These are phyloP conservation scores for Fusarium sp. DNA, from an alignment of 2,329 filamentous ascomycete genomes.

Conservation along the genomic window DNA sequence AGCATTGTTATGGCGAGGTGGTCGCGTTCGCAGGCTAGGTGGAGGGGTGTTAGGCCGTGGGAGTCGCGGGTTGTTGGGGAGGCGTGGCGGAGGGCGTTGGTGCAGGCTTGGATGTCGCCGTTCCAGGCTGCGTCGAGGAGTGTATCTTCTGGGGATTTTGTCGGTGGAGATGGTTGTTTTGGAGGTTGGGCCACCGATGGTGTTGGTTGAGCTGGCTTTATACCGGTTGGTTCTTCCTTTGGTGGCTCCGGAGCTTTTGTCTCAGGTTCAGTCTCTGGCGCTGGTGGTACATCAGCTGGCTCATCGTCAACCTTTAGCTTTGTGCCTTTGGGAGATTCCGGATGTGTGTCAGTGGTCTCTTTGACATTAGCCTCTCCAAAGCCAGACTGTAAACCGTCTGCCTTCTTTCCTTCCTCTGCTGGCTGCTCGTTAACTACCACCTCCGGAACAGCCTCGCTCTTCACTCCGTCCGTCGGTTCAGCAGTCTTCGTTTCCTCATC, in stretches of 20 bases:
- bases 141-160: constrained; percentile 37
- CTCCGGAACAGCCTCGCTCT: neutral
- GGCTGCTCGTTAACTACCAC: neutral
- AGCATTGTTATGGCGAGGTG: constrained; percentile 50
- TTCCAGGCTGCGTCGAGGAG: constrained; percentile 51
- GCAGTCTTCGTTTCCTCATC: neutral
- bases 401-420: fast-evolving
- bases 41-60: constrained; percentile 47
- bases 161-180: neutral
- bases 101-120: constrained; percentile 45
- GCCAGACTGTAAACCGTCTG: neutral
- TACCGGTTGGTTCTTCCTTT: neutral
- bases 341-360: fast-evolving
- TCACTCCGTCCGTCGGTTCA: neutral
- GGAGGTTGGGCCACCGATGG: neutral
- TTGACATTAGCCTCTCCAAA: neutral
- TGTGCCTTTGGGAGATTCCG: neutral
- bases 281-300: neutral
- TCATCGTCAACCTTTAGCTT: constrained; percentile 11
- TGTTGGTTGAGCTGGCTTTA: neutral
- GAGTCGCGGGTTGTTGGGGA: constrained; percentile 44
- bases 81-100: constrained; percentile 39
- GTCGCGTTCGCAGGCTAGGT: constrained; percentile 49
- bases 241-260: neutral
- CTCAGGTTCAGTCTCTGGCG: neutral